Conservation (phyloP, 805 yeast genomes). For the Zygoascus flipseniorum region DNA sequence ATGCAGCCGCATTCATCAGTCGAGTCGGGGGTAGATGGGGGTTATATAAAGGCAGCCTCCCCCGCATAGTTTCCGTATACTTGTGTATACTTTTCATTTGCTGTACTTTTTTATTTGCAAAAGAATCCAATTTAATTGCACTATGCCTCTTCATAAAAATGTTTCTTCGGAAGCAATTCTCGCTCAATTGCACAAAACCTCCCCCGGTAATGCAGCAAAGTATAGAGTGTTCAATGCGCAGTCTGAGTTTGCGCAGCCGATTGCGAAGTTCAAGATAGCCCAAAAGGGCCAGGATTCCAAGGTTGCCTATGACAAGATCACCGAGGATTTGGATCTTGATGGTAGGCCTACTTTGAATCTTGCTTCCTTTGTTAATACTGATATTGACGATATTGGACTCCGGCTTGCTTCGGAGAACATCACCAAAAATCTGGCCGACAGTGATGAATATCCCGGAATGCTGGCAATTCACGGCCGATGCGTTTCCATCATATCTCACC, state of each 20-base stretch:
- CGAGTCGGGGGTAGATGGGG: too few relatives aligned
- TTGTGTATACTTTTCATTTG: too few relatives aligned
- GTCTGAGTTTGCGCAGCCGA: constrained; percentile 15
- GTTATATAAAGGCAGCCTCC: too few relatives aligned
- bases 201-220: constrained; percentile 10
- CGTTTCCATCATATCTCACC: constrained; percentile 63
- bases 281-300: constrained; percentile 43
- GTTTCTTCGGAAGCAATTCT: constrained; percentile 17
- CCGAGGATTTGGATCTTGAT: constrained; percentile 69
- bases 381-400: constrained; percentile 43
- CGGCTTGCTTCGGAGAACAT: constrained; percentile 59
- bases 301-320: constrained; percentile 53
- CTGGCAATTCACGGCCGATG: constrained; percentile 75
- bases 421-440: constrained; percentile 84
- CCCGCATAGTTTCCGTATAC: too few relatives aligned
- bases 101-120: background rate
- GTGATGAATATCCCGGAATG: constrained; percentile 86
- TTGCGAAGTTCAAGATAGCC: constrained; percentile 55
- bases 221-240: background rate
- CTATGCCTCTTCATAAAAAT: constrained; percentile 3
- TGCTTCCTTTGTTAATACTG: constrained; percentile 86
- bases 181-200: constrained; percentile 15
- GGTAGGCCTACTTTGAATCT: constrained; percentile 77
- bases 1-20: too few relatives aligned
- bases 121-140: background rate